These are phyloP conservation scores for Lactarius pseudohatsudake DNA, from an alignment of 768 basidiomycete species.

Conservation along the genomic window DNA sequence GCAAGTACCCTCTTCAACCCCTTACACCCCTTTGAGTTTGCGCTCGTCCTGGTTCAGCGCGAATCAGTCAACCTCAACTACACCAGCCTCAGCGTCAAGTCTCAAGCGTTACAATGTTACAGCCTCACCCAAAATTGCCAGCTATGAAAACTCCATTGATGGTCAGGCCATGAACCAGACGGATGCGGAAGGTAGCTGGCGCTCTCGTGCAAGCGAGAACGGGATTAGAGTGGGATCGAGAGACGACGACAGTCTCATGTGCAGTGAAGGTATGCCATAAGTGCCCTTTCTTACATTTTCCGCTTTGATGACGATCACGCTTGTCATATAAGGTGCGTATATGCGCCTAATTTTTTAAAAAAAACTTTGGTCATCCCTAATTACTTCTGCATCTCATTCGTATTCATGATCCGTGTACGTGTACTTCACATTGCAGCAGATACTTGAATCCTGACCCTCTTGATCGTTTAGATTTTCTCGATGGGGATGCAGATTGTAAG, in stretches of 20 bases:
- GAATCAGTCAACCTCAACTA: conserved; percentile 53
- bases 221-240: conserved; percentile 62
- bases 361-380: conserved; percentile 5
- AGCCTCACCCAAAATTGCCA: conserved; percentile 45
- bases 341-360: conserved; percentile 37
- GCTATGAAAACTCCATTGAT: conserved; percentile 35
- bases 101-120: conserved; percentile 45
- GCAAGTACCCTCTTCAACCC: conserved; percentile 50
- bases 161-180: conserved; percentile 46
- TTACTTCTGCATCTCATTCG: not conserved
- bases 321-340: conserved; percentile 35
- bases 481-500: conserved; percentile 25
- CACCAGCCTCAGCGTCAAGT: conserved; percentile 50
- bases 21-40: conserved; percentile 69
- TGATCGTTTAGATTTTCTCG: conserved; percentile 10
- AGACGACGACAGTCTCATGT: conserved; percentile 40
- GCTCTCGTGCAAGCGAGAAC: conserved; percentile 66
- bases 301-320: conserved; percentile 36
- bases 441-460: conserved; percentile 3
- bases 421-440: not conserved
- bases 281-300: conserved; percentile 40
- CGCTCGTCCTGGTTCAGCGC: conserved; percentile 56
- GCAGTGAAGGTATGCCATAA: conserved; percentile 48
- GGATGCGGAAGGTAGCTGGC: conserved; percentile 69
- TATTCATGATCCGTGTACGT: conserved; percentile 17